Conservation (phyloP, 768 basidiomycete species). For the Coprinopsis strossmayeri region DNA sequence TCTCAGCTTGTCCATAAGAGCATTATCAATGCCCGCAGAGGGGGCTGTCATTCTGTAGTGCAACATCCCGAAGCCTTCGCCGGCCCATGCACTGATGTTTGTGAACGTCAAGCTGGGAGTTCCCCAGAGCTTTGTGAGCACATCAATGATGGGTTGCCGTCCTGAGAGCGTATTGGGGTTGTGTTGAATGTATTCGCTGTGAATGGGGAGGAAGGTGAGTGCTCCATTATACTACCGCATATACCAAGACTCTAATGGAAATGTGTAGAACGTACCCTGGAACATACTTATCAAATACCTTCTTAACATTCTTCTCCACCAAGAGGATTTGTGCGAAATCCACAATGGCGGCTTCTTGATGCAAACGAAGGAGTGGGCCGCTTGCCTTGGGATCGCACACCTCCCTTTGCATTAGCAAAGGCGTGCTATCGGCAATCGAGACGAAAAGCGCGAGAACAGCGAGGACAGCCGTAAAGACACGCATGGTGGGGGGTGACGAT, state of each 20-base stretch:
- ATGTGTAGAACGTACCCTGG: slow-evolving; percentile 3
- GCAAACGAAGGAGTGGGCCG: neutral
- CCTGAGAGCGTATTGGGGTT: slow-evolving; percentile 10
- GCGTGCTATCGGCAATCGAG: neutral
- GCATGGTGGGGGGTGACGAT: neutral
- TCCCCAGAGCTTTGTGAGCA: neutral
- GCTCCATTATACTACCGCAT: neutral
- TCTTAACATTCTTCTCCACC: slow-evolving; percentile 4
- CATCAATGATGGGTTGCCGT: slow-evolving; percentile 2
- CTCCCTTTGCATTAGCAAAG: neutral
- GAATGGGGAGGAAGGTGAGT: neutral
- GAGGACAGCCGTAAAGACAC: neutral
- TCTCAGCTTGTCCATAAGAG: slow-evolving; percentile 1
- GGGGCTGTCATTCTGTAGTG: slow-evolving; percentile 5
- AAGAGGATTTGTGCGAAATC: slow-evolving; percentile 7
- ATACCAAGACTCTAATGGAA: neutral
- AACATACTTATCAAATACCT: slow-evolving; percentile 9
- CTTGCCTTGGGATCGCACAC: slow-evolving; percentile 6
- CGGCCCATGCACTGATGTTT: slow-evolving; percentile 6
- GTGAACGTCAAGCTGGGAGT: slow-evolving; percentile 4
- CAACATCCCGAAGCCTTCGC: slow-evolving; percentile 7
- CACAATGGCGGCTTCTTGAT: slow-evolving; percentile 4
- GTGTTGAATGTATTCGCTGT: slow-evolving; percentile 12
- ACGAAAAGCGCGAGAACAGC: neutral
- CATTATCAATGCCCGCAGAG: neutral